Percentiles rank a stretch among this genome's conserved stretches.
These are phyloP conservation scores for Aspergillus neotritici DNA, from an alignment of 2,329 filamentous ascomycete genomes.

Conservation along the genomic window DNA sequence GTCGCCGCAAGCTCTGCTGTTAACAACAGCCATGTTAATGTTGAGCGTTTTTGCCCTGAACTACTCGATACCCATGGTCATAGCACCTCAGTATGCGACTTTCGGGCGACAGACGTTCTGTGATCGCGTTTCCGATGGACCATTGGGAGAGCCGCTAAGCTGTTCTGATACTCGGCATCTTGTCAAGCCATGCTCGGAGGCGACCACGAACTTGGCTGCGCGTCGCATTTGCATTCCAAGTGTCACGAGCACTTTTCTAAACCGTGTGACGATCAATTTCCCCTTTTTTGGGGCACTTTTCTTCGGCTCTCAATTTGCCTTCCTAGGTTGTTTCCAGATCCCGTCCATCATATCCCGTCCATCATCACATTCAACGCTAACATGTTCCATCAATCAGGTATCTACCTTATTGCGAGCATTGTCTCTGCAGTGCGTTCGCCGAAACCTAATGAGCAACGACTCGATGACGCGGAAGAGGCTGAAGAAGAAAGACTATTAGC, in stretches of 20 bases:
- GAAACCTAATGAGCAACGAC: conserved; percentile 64
- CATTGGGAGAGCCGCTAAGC: conserved; percentile 63
- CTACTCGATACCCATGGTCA: conserved; percentile 84
- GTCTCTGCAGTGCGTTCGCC: conserved; percentile 77
- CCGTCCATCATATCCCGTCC: no score
- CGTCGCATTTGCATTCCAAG: conserved; percentile 82
- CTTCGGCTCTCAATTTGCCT: conserved; percentile 95
- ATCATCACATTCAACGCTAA: conserved; percentile 1
- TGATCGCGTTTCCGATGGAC: conserved; percentile 56
- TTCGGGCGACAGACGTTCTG: conserved; percentile 96
- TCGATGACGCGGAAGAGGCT: conserved; percentile 83
- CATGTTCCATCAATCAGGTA: conserved; percentile 26
- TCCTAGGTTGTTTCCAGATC: conserved; percentile 55
- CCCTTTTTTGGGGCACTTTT: conserved; percentile 88
- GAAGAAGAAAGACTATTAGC: conserved; percentile 91
- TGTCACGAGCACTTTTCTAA: conserved; percentile 86
- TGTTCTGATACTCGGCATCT: conserved; percentile 63
- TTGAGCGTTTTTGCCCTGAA: conserved; percentile 87
- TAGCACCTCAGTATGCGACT: conserved; percentile 92
- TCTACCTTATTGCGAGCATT: conserved; percentile 77
- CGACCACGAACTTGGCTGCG: conserved; percentile 63
- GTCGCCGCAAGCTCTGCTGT: conserved; percentile 81
- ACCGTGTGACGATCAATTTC: conserved; percentile 87
- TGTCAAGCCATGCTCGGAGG: conserved; percentile 76
- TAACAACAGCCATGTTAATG: conserved; percentile 85